Evolutionary conservation across 352 stramenopile species (phyloP), one percentile per base, ranked within the genome.

Genomic region (Elongisporangium senticosum): DNA sequence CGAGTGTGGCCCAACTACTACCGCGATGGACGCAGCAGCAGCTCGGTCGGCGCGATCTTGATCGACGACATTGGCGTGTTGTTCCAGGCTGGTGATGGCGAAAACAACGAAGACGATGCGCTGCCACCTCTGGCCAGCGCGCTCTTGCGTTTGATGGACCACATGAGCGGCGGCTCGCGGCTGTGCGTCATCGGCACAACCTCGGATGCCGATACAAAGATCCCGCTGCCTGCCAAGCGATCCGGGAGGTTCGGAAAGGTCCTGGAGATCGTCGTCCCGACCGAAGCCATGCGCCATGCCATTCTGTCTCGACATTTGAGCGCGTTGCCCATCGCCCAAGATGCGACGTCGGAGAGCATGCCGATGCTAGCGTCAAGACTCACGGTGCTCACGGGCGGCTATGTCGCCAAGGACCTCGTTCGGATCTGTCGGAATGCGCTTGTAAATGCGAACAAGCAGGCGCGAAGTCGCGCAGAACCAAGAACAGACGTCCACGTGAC

Each of bases 401-500:
- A 90, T 51, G 77, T 94, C 24, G 79, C 80, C 7, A 90, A 90
- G 58, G 84, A 92, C 49, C 57, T 94, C 4, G 71, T 86, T 17
- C 71, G 83, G 0, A 87, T 94, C 48, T 89, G 79, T 48, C 70
- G 82, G 56, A 78, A 86, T 52, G 79, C 79, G 7, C 65, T 72
- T 50, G 68, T 83, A 8, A 64, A 71, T 56, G 74, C 74, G 1
- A 63, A 75, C 39, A 59, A 62, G 54, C 26, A 51, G 15, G n/a
- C 11, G 1, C 13, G 39, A 52, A 53, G n/a, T 39, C 19, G 37
- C 0, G 51, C 43, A 22, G 20, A 55, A 8, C n/a, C 15, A 24
- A 49, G 20, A 15, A 24, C 17, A 14, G 49, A 56, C 40, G 3
- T 24, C 4, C 58, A 28, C 10, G 56, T 82, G 10, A 48, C 60